Evolutionary conservation across 163 green algal species (phyloP), one percentile per base, ranked within the genome.

Genomic region (Scenedesmus sp.): DNA sequence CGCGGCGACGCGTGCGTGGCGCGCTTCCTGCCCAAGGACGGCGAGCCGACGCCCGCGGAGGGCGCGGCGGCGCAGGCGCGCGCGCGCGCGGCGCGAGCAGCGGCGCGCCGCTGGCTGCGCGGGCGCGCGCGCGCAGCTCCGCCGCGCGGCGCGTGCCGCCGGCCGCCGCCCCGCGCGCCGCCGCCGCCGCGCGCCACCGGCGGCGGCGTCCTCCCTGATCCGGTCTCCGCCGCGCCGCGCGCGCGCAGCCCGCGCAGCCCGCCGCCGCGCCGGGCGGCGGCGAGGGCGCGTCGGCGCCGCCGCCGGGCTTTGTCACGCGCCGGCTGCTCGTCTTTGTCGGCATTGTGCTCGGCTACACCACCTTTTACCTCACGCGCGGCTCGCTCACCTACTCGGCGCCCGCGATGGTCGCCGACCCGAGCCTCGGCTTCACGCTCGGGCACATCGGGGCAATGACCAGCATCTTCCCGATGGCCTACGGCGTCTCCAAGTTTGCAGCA

Each of bases 401-500:
- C 7, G 85, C 90, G n/a, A 97, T 99, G 94, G 87, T 98, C 44
- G 89, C 92, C 1, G 92, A 97, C 77, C 66, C 84, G 3, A 51
- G 64, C 3, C 85, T 98, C 20, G 87, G 86, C 31, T 86, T 99
- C 36, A 84, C 39, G 20, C 62, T 91, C 34, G 73, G 70, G 13
- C 77, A 87, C 44, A 85, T 98, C 39, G 95, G 95, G 7, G 88
- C 89, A 42, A 92, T 99, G 83, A 98, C 95, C 4, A 96, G 89
- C 66, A 94, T 98, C 56, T 97, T 98, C 77, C 95, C 95, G 17
- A 92, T 98, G 63, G 92, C 91, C 2, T 99, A 99, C 80, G 95
- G 94, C 31, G 71, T 90, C 53, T 84, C 77, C 90, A 99, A 93
- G 85, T 87, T 84, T 60, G 69, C 81, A 28, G 65, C 69, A 36